Percentiles rank a stretch among this genome's conserved stretches.
Evolutionary conservation across 148 eudicot species (phyloP).

Genomic region (Vaccinium macrocarpon): DNA sequence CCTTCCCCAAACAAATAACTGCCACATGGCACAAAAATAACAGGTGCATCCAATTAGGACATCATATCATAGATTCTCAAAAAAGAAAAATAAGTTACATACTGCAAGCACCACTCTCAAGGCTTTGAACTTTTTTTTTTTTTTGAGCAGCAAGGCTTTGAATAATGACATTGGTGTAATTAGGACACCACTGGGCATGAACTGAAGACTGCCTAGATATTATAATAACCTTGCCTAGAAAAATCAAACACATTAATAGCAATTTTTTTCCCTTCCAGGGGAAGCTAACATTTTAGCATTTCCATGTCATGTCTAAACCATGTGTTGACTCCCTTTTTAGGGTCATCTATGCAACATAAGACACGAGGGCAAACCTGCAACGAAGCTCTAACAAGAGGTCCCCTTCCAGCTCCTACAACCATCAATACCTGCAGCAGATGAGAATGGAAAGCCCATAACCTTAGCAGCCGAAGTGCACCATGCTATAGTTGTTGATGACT

Average conservation of each 20-base stretch:
- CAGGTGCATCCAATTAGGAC: background rate
- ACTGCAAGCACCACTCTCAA: background rate
- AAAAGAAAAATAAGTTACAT: slow-evolving; percentile 1
- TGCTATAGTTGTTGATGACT: background rate
- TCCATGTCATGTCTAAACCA: background rate
- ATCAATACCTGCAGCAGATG: slow-evolving; percentile 62
- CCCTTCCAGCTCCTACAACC: slow-evolving; percentile 99
- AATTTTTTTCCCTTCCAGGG: background rate
- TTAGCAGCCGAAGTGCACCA: background rate
- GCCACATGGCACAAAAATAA: background rate
- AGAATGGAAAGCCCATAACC: background rate
- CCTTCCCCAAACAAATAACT: background rate
- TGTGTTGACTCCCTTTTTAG: background rate
- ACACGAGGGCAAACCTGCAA: slow-evolving; percentile 52
- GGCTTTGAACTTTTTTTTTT: slow-evolving; percentile 1
- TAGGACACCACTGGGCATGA: background rate
- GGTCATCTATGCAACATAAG: background rate
- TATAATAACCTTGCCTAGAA: background rate
- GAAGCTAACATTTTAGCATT: background rate
- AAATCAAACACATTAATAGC: background rate
- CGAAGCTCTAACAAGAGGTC: slow-evolving; percentile 96
- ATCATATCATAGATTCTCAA: too few species aligned
- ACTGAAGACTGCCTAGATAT: background rate
- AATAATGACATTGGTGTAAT: slow-evolving; percentile 2
- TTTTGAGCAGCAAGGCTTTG: background rate